A percentile compares a stretch with the other conserved stretches of the same genome.
These are phyloP conservation scores for Capronia coronata DNA, from an alignment of 2,329 filamentous ascomycete genomes.

Conservation along the genomic window DNA sequence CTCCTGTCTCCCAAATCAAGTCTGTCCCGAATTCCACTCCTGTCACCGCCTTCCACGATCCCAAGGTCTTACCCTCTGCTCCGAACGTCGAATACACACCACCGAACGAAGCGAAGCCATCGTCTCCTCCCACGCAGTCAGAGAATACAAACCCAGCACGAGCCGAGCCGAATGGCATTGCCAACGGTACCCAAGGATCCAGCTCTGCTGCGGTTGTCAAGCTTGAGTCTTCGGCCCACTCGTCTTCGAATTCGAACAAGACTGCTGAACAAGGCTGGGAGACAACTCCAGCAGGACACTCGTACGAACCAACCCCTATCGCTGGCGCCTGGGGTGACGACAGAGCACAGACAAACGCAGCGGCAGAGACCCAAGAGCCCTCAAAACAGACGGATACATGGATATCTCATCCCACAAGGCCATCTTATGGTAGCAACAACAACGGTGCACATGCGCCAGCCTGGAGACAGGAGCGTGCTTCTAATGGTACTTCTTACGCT, in stretches of 20 bases:
- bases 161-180: conserved; percentile 7
- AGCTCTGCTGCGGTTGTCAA: conserved; percentile 14
- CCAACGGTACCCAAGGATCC: background rate
- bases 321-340: conserved; percentile 15
- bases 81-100: background rate
- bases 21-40: background rate
- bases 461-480: background rate
- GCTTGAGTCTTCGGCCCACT: conserved; percentile 14
- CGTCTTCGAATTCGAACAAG: conserved; percentile 17
- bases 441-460: background rate
- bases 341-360: background rate
- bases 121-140: background rate
- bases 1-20: background rate
- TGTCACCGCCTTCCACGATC: background rate
- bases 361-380: background rate
- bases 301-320: conserved; percentile 14
- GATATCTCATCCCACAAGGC: background rate
- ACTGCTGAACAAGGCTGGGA: conserved; percentile 19
- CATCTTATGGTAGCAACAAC: background rate
- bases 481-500: background rate
- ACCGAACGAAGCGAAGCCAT: background rate
- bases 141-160: background rate
- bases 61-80: background rate
- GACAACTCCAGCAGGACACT: conserved; percentile 6
- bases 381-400: background rate